Evolutionary conservation across 441 rosid genomes (phyloP).

Genomic region (Arabidopsis hybrid): DNA sequence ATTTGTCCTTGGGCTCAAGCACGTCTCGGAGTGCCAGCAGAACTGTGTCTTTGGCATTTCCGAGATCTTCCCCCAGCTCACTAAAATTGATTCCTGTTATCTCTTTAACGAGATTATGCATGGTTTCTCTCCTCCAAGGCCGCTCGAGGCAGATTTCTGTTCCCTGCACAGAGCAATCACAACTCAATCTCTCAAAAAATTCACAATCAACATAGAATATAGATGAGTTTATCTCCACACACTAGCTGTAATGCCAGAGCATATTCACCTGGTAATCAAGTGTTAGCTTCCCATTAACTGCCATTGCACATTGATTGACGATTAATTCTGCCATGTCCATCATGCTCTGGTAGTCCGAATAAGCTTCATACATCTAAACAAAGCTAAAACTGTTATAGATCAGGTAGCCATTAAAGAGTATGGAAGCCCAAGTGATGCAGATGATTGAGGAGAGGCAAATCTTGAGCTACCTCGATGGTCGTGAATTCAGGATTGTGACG

Average conservation of each 20-base stretch:
- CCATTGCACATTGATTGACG: constrained; percentile 82
- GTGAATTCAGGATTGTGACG: constrained; percentile 99
- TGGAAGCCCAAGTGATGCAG: constrained; percentile 23
- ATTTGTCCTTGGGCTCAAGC: constrained; percentile 75
- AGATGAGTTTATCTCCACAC: constrained; percentile 14
- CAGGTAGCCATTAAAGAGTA: constrained; percentile 23
- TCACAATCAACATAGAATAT: constrained; percentile 1
- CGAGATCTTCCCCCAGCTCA: constrained; percentile 63
- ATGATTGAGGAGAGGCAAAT: constrained; percentile 25
- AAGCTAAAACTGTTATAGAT: constrained; percentile 18
- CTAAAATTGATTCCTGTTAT: constrained; percentile 72
- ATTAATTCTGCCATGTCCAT: constrained; percentile 93
- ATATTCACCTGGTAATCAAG: constrained; percentile 80
- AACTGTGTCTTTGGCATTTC: constrained; percentile 68
- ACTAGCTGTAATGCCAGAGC: constrained; percentile 16
- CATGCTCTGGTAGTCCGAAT: constrained; percentile 92
- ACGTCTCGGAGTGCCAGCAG: constrained; percentile 58
- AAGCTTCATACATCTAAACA: constrained; percentile 96
- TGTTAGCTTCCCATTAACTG: constrained; percentile 76
- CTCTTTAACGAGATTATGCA: constrained; percentile 95
- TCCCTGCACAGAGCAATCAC: constrained; percentile 62
- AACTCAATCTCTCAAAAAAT: constrained; percentile 27
- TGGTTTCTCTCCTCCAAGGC: constrained; percentile 97
- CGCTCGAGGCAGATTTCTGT: constrained; percentile 75
- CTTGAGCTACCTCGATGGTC: constrained; percentile 83